Percentiles rank a stretch among this genome's conserved stretches.
phyloP scores from a whole-genome alignment of 225 moss, liverwort and hornwort genomes.

The Climacium dendroides region DNA sequence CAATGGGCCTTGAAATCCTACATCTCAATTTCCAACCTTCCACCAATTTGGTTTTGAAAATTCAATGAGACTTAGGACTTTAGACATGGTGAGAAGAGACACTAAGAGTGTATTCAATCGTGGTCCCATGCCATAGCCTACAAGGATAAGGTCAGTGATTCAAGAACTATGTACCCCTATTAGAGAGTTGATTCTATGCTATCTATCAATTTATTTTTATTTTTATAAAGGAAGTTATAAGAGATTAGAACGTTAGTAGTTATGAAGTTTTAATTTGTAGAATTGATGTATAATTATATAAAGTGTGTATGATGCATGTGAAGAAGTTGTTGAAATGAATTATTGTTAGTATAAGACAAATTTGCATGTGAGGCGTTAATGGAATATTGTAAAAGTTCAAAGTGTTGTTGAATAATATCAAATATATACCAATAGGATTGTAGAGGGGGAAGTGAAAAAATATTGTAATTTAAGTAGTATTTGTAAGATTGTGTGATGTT shows the following conservation, averaged over 20 bases:
- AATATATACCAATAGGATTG: fast-evolving
- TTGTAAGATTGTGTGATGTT: not conserved
- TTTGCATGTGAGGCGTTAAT: not conserved
- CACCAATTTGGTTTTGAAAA: not conserved
- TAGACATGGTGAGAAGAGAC: not conserved
- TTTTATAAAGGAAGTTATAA: not conserved
- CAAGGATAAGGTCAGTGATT: fast-evolving
- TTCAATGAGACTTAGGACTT: fast-evolving
- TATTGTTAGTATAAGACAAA: not conserved
- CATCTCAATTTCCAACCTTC: not conserved
- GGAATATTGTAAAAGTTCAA: fast-evolving
- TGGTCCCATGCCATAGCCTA: not conserved
- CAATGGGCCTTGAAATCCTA: fast-evolving
- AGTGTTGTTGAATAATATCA: not conserved
- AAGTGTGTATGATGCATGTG: not conserved
- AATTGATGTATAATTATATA: not conserved
- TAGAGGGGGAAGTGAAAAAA: not conserved
- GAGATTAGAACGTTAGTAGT: too few species aligned
- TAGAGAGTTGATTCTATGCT: not conserved
- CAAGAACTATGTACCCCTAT: fast-evolving
- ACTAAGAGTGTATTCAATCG: fast-evolving
- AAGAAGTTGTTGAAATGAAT: not conserved
- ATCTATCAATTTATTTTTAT: not conserved
- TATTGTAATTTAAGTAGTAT: not conserved
- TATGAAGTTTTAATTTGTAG: not conserved